phyloP scores from a whole-genome alignment of 352 stramenopile genomes.

The Pythium dissimile region DNA sequence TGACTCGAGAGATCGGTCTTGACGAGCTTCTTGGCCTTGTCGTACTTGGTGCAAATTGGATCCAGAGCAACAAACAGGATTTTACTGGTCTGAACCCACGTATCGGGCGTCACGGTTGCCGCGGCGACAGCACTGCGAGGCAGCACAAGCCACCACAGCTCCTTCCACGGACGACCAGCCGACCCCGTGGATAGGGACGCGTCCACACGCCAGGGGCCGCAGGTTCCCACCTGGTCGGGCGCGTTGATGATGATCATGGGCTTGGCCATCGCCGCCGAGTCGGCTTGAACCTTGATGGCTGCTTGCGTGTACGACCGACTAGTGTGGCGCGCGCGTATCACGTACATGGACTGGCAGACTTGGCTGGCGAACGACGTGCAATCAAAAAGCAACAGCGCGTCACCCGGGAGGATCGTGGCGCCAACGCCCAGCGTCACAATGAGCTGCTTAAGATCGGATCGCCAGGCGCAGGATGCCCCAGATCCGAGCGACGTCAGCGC shows the following conservation, averaged over 20 bases:
- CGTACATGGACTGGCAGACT: conserved; percentile 39
- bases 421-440: conserved; percentile 41
- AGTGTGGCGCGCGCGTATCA: conserved; percentile 42
- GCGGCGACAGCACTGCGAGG: conserved; percentile 15
- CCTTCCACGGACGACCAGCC: conserved; percentile 42
- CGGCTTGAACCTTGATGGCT: conserved; percentile 28
- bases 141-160: conserved; percentile 41
- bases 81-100: conserved; percentile 17
- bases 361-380: conserved; percentile 43
- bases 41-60: conserved; percentile 52
- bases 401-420: conserved; percentile 34
- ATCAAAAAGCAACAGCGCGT: conserved; percentile 50
- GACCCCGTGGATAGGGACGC: conserved; percentile 50
- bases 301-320: conserved; percentile 61
- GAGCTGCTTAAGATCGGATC: conserved; percentile 43
- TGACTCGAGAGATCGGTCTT: conserved; percentile 26
- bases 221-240: conserved; percentile 58
- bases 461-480: conserved; percentile 42
- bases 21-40: conserved; percentile 14
- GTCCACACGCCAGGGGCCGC: conserved; percentile 47
- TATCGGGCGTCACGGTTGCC: not conserved
- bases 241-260: conserved; percentile 41
- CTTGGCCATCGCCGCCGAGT: conserved; percentile 29
- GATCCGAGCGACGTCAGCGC: conserved; percentile 41
- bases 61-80: conserved; percentile 30